These are phyloP conservation scores for Zizania palustris DNA, from an alignment of 202 grass and related monocot species.

Conservation along the genomic window DNA sequence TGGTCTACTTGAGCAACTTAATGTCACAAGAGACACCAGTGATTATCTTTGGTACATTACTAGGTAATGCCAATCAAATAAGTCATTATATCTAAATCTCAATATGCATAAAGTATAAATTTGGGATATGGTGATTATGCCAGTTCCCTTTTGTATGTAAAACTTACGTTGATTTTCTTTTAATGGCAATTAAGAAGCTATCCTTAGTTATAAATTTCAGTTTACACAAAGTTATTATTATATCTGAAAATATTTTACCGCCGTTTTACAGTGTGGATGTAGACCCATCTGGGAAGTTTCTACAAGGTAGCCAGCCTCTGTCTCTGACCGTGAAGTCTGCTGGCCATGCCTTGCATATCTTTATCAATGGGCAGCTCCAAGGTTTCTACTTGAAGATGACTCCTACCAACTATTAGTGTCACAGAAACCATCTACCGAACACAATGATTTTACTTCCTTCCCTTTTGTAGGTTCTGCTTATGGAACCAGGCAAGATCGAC, in stretches of 20 bases:
- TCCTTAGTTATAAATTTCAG: slow-evolving; percentile 8
- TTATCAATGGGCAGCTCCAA: slow-evolving; percentile 87
- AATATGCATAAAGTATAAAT: neutral
- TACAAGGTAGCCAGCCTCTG: slow-evolving; percentile 63
- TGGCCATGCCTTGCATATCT: slow-evolving; percentile 86
- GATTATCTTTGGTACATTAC: slow-evolving; percentile 98
- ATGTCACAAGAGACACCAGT: slow-evolving; percentile 82
- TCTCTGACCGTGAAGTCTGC: slow-evolving; percentile 78
- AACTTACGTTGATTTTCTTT: neutral
- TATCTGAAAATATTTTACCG: slow-evolving; percentile 30
- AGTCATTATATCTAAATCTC: slow-evolving; percentile 19
- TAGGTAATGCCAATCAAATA: slow-evolving; percentile 50
- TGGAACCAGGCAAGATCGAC: slow-evolving; percentile 84
- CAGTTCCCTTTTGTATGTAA: neutral
- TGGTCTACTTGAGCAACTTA: slow-evolving; percentile 93
- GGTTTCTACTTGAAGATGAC: slow-evolving; percentile 44
- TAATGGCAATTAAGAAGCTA: neutral
- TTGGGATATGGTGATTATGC: neutral
- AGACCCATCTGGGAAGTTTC: slow-evolving; percentile 70
- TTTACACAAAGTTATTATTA: neutral
- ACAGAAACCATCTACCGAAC: neutral
- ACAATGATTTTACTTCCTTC: slow-evolving; percentile 8
- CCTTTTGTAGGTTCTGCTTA: slow-evolving; percentile 72
- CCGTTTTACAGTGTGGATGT: slow-evolving; percentile 67
- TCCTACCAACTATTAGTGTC: neutral